These are phyloP conservation scores for Hypsizygus marmoreus DNA, from an alignment of 768 basidiomycete genomes.

Conservation along the genomic window DNA sequence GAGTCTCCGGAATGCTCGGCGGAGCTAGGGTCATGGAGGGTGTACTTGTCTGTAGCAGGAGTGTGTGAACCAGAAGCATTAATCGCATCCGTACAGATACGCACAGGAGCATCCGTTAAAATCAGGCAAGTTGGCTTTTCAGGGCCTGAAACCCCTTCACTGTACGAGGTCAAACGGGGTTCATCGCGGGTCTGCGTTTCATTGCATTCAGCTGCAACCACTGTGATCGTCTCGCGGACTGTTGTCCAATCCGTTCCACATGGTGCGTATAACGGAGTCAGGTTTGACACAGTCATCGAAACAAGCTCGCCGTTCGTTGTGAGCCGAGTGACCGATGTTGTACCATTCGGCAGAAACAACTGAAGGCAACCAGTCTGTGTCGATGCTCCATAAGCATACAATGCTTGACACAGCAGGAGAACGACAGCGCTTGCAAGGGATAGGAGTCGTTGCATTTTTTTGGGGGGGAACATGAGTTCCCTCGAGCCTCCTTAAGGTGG, in stretches of 20 bases:
- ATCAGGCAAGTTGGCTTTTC: slow-evolving; percentile 9
- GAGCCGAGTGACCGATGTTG: slow-evolving; percentile 14
- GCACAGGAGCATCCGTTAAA: background rate
- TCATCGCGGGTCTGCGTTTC: slow-evolving; percentile 24
- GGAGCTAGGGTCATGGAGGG: too few species aligned
- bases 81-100: background rate
- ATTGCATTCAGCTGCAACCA: slow-evolving; percentile 19
- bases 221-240: slow-evolving; percentile 20
- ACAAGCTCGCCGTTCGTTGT: slow-evolving; percentile 10
- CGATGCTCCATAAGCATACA: background rate
- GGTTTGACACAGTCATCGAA: slow-evolving; percentile 11
- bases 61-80: too few species aligned
- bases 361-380: slow-evolving; percentile 8
- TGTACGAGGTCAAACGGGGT: slow-evolving; percentile 20
- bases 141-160: background rate
- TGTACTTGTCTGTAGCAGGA: too few species aligned
- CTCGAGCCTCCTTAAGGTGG: too few species aligned
- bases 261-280: slow-evolving; percentile 23
- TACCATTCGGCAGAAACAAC: slow-evolving; percentile 16
- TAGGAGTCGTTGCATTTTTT: too few species aligned
- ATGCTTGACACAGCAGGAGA: background rate
- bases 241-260: slow-evolving; percentile 23
- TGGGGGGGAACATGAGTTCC: too few species aligned
- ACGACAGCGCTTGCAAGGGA: background rate
- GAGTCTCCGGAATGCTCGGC: too few species aligned